Percentiles rank a stretch among this genome's conserved stretches.
phyloP scores from a whole-genome alignment of 2,329 filamentous ascomycete species.

The Ophiostoma tasmaniense region DNA sequence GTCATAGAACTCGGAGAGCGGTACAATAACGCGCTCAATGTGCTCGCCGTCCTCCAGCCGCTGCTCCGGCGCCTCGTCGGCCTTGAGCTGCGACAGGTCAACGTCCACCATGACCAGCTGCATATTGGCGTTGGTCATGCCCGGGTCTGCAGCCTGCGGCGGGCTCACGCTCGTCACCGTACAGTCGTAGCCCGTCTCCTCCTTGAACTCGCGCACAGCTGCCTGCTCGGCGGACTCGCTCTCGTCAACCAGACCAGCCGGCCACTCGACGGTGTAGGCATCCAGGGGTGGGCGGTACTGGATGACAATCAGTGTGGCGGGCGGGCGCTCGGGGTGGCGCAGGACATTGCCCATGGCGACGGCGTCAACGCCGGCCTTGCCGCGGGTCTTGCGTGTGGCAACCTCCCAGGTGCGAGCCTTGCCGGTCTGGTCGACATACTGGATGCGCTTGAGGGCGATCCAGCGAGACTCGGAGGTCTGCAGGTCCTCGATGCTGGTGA shows the following conservation, averaged over 20 bases:
- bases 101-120: conserved; percentile 53
- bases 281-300: conserved; percentile 33
- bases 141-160: conserved; percentile 48
- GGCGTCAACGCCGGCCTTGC: conserved; percentile 47
- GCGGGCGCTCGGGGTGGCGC: conserved; percentile 34
- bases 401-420: conserved; percentile 51
- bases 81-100: conserved; percentile 36
- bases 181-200: conserved; percentile 51
- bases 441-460: conserved; percentile 47
- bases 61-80: conserved; percentile 42
- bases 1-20: conserved; percentile 47
- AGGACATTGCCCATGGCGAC: conserved; percentile 56
- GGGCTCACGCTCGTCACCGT: conserved; percentile 40
- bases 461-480: conserved; percentile 45
- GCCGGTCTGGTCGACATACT: conserved; percentile 49
- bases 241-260: conserved; percentile 45
- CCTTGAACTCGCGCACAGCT: conserved; percentile 44
- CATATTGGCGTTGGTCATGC: conserved; percentile 53
- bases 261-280: conserved; percentile 45
- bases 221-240: conserved; percentile 43
- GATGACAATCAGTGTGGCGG: conserved; percentile 30
- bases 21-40: conserved; percentile 52
- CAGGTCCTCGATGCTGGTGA: conserved; percentile 40
- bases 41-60: conserved; percentile 52
- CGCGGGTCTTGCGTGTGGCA: conserved; percentile 49